Conservation (phyloP, 192 early-diverging fungal species). For the Geranomyces variabilis region DNA sequence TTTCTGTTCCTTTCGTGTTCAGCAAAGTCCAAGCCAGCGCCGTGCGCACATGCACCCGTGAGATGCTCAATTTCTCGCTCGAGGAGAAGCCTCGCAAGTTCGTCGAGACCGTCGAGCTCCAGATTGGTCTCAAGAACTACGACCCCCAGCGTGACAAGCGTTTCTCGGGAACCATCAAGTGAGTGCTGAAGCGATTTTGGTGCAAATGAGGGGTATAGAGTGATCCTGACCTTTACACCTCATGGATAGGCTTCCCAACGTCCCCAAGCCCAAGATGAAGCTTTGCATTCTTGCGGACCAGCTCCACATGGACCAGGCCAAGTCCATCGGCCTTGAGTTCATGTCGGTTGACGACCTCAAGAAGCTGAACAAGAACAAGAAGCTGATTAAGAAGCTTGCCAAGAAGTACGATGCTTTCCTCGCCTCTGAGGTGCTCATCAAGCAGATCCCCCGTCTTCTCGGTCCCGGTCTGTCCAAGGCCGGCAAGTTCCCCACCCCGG, state of each 20-base stretch:
- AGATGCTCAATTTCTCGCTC: constrained; percentile 69
- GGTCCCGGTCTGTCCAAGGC: constrained; percentile 99
- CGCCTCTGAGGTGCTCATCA: constrained; percentile 95
- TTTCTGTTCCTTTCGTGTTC: not conserved
- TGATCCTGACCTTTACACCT: not conserved
- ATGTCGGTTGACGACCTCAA: constrained; percentile 97
- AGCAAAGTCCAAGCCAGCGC: constrained; percentile 85
- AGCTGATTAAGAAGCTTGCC: constrained; percentile 99
- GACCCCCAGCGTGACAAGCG: constrained; percentile 99
- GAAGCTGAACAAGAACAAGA: constrained; percentile 99
- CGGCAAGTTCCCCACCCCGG: constrained; percentile 97
- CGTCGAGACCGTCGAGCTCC: constrained; percentile 95
- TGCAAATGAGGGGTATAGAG: not conserved
- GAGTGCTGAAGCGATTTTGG: not conserved
- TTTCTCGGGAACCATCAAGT: constrained; percentile 86
- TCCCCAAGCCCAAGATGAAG: constrained; percentile 93
- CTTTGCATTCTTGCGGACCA: constrained; percentile 96
- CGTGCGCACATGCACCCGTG: constrained; percentile 79
- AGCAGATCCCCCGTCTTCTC: constrained; percentile 98
- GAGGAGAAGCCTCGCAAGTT: constrained; percentile 95
- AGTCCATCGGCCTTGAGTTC: constrained; percentile 85
- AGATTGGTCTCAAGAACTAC: constrained; percentile 99
- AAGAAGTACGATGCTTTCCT: constrained; percentile 99
- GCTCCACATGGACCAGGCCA: constrained; percentile 94
- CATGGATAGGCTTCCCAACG: constrained; percentile 77